These are phyloP conservation scores for Chaetomiaceae sp. DNA, from an alignment of 2,329 filamentous ascomycete genomes.

Conservation along the genomic window DNA sequence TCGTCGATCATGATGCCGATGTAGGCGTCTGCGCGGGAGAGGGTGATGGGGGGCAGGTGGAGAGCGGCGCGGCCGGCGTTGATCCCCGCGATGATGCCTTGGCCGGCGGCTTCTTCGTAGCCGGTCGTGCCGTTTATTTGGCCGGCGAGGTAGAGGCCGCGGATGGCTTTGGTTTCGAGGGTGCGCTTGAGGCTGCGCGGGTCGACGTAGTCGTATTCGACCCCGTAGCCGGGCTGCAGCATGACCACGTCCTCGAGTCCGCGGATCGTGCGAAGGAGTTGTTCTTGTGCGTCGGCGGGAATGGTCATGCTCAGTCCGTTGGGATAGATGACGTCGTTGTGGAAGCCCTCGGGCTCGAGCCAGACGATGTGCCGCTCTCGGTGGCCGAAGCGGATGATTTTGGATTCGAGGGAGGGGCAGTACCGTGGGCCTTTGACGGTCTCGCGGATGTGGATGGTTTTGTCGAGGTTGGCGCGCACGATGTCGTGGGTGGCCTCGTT, in stretches of 20 bases:
- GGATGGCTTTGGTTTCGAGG: constrained; percentile 88
- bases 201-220: constrained; percentile 98
- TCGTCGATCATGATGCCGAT: constrained; percentile 99
- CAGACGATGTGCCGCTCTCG: constrained; percentile 84
- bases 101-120: constrained; percentile 94
- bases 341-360: constrained; percentile 94
- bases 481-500: constrained; percentile 79
- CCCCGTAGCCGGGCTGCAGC: constrained; percentile 93
- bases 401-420: constrained; percentile 92
- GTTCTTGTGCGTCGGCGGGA: constrained; percentile 78
- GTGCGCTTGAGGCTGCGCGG: constrained; percentile 83
- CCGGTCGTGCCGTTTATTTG: constrained; percentile 98
- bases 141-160: constrained; percentile 83
- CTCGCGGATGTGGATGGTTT: constrained; percentile 93
- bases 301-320: constrained; percentile 98
- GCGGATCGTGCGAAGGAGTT: constrained; percentile 78
- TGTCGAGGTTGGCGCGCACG: constrained; percentile 84
- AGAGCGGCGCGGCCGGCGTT: constrained; percentile 83
- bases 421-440: constrained; percentile 92
- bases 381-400: constrained; percentile 80
- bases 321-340: constrained; percentile 85
- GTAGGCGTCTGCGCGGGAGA: constrained; percentile 84
- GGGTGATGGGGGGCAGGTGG: constrained; percentile 58
- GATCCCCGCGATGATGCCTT: constrained; percentile 87
- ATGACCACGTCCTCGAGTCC: constrained; percentile 86